Evolutionary conservation across 2,329 filamentous ascomycete genomes (phyloP), one percentile per base, ranked within the genome.

Genomic region (Penicillium nordicum): DNA sequence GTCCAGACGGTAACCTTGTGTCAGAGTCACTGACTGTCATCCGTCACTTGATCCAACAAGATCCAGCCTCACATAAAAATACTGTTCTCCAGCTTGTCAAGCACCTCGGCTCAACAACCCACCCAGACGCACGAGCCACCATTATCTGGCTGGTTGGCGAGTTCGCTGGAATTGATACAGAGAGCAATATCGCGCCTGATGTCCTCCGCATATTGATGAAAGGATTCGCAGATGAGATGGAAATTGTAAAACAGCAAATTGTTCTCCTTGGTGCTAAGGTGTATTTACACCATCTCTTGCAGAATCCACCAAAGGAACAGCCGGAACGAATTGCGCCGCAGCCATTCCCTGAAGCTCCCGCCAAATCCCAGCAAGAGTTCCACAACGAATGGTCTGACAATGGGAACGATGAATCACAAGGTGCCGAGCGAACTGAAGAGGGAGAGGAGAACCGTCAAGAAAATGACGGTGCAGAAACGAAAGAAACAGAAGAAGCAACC

Each of bases 101-200:
- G 74, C 92, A 96, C 59, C 83, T 99, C 2, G 94, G 97, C 68
- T 89, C 88, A 4, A 90, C 92, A 1, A 90, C 89, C 0, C 92
- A 94, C 59, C 87, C 94, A 1, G 88, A 92, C 58, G 94, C 94
- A 4, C 84, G 94, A 63, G 94, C 94, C 3, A 96, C 90, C 48
- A 97, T 99, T 61, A 89, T 99, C 65, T 99, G 94, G 94, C 84
- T 99, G 0, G 92, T 97, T 0, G 94, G 94, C 44, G 94, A 99
- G 73, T 97, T 95, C 66, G 86, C 93, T 0, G 90, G 91, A 0
- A 74, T 88, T 3, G 85, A 91, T 54, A 84, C 87, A 10, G 87
- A 92, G 57, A 87, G 94, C 70, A 96, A 95, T 67, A 93, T 99
- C 59, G 94, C 94, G 0, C 87, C 93, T 0, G 94, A 99, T 68